These are phyloP conservation scores for Penstemon barbatus DNA, from an alignment of 257 asterid genomes.

Conservation along the genomic window DNA sequence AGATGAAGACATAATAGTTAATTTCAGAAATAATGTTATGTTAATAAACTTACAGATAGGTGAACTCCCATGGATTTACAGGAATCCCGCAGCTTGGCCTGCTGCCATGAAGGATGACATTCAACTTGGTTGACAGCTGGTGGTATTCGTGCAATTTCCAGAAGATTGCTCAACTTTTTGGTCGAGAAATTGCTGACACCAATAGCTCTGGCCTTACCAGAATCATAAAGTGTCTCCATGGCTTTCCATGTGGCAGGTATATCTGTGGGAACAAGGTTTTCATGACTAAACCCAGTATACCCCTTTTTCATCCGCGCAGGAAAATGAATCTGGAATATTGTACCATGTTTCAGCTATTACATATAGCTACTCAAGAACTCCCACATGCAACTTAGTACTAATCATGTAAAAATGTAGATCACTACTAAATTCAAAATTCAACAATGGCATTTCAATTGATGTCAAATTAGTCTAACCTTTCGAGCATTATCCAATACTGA, in stretches of 20 bases:
- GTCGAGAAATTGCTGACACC: conserved; percentile 80
- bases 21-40: conserved; percentile 6
- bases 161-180: conserved; percentile 65
- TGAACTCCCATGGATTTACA: conserved; percentile 79
- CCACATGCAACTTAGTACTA: not conserved
- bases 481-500: not conserved
- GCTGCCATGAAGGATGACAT: conserved; percentile 89
- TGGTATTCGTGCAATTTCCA: conserved; percentile 62
- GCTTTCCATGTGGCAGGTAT: conserved; percentile 78
- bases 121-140: conserved; percentile 90
- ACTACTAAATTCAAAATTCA: too few species aligned
- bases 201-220: conserved; percentile 74
- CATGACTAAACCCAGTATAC: conserved; percentile 46
- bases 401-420: not conserved
- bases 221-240: conserved; percentile 69
- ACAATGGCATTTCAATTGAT: not conserved
- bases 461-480: not conserved
- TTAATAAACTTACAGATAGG: conserved; percentile 61
- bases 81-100: conserved; percentile 55
- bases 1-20: not conserved
- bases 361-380: not conserved
- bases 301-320: conserved; percentile 67
- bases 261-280: conserved; percentile 54
- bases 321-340: conserved; percentile 62
- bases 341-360: too few species aligned